Conservation (phyloP, 2,329 filamentous ascomycete species). For the Trichoderma harzianum region DNA sequence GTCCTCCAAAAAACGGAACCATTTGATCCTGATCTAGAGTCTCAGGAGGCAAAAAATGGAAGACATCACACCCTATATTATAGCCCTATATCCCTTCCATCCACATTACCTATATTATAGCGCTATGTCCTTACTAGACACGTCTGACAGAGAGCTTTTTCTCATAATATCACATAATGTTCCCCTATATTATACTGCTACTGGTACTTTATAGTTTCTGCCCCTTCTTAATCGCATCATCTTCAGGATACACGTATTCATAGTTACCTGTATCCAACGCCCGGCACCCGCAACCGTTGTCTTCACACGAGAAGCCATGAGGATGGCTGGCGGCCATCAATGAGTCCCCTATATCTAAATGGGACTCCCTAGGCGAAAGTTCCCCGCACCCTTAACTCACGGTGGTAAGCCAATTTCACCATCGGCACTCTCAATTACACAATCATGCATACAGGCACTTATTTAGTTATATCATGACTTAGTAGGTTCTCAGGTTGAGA, state of each 20-base stretch:
- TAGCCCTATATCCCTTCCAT: neutral
- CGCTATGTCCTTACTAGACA: no score
- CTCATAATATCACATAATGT: neutral
- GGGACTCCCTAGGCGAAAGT: neutral
- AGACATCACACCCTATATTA: neutral
- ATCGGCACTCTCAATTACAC: neutral
- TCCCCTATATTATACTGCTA: neutral
- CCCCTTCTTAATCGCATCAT: neutral
- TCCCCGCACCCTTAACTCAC: neutral
- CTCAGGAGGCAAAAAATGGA: no score
- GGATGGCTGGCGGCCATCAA: neutral
- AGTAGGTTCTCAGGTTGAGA: neutral
- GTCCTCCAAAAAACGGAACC: neutral
- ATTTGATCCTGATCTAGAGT: no score
- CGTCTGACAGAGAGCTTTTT: neutral
- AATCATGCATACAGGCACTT: neutral
- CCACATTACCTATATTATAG: no score
- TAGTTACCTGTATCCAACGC: neutral
- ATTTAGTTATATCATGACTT: neutral
- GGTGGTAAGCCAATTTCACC: neutral
- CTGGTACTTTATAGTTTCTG: neutral
- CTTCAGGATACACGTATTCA: neutral
- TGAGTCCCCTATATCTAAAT: neutral
- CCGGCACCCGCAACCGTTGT: neutral
- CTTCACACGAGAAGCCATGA: neutral